Evolutionary conservation across 192 early-diverging fungal species (phyloP).

Genomic region (Chytriomyces sp.): DNA sequence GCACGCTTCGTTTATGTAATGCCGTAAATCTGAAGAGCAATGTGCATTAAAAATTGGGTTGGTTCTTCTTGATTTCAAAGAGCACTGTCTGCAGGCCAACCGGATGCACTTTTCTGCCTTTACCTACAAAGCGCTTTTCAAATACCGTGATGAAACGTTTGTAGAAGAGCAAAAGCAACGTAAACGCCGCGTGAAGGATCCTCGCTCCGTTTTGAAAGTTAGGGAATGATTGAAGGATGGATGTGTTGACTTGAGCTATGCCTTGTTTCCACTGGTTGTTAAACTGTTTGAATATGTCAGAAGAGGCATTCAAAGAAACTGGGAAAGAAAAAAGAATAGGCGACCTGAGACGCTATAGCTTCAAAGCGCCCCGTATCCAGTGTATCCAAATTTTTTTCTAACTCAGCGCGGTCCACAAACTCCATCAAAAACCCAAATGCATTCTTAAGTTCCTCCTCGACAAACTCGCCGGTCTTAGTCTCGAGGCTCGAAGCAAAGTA

Average conservation of each 20-base stretch:
- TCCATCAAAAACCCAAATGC: conserved; percentile 79
- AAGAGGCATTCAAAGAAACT: background rate
- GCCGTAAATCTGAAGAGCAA: too few relatives aligned
- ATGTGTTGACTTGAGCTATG: conserved; percentile 76
- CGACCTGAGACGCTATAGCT: conserved; percentile 5
- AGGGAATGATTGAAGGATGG: conserved; percentile 88
- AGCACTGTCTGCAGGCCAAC: conserved; percentile 91
- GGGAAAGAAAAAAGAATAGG: conserved; percentile 3
- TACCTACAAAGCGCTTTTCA: conserved; percentile 67
- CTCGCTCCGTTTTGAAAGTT: conserved; percentile 94
- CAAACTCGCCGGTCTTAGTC: conserved; percentile 74
- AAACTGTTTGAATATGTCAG: conserved; percentile 74
- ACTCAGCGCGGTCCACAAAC: conserved; percentile 75
- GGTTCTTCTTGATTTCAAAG: conserved; percentile 90
- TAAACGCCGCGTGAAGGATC: conserved; percentile 87
- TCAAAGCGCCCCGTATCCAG: conserved; percentile 11
- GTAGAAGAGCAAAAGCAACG: conserved; percentile 91
- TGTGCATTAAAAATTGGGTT: conserved; percentile 20
- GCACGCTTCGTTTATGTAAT: too few relatives aligned
- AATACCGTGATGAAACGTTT: conserved; percentile 81
- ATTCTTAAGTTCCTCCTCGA: conserved; percentile 79
- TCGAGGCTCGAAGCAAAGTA: conserved; percentile 67
- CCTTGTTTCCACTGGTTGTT: conserved; percentile 77
- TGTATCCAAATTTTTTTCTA: conserved; percentile 40
- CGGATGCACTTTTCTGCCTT: conserved; percentile 64